Evolutionary conservation across 225 moss, liverwort and hornwort genomes (phyloP).

Genomic region (Ulota crispa): DNA sequence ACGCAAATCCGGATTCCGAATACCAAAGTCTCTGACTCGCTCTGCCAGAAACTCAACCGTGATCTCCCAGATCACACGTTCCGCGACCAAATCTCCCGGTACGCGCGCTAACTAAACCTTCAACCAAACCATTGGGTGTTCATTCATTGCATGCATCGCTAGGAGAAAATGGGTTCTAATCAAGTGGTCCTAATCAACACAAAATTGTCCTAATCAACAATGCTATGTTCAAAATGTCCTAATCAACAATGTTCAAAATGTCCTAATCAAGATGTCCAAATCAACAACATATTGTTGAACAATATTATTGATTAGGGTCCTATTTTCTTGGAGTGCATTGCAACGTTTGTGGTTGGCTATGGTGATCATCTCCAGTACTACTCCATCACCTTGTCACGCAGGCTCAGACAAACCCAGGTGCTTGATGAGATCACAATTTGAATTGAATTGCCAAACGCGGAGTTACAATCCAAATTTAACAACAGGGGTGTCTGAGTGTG

Average conservation of each 20-base stretch:
- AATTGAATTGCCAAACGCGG: not conserved
- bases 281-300: too few species aligned
- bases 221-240: too few species aligned
- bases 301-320: too few species aligned
- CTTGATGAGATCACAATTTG: too few species aligned
- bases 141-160: too few species aligned
- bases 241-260: too few species aligned
- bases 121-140: too few species aligned
- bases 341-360: not conserved
- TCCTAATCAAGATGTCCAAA: too few species aligned
- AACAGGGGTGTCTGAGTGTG: not conserved
- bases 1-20: slow-evolving; percentile 37
- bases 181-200: too few species aligned
- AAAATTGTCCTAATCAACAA: too few species aligned
- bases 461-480: not conserved
- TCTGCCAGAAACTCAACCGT: slow-evolving; percentile 20
- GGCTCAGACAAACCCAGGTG: not conserved
- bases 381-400: not conserved
- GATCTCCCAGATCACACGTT: not conserved
- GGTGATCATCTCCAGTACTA: not conserved
- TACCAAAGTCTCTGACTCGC: slow-evolving; percentile 29
- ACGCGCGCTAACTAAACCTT: not conserved
- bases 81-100: slow-evolving; percentile 27
- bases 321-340: not conserved
- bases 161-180: too few species aligned